Base-by-base conservation (phyloP, 2,329 filamentous ascomycete genomes). In the Curvularia sp. region DNA sequence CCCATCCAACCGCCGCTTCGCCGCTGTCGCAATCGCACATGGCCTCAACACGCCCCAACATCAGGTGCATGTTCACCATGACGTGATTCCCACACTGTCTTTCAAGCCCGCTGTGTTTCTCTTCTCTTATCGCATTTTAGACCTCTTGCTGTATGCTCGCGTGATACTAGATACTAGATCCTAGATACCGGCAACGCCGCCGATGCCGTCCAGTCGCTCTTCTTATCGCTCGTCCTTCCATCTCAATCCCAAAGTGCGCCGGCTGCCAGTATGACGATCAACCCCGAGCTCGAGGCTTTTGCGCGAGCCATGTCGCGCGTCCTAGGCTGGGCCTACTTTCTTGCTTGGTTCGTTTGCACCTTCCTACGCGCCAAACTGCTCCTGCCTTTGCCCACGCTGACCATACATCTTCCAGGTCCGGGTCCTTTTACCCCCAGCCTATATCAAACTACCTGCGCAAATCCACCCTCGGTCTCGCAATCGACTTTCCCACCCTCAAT, bases 351-450 rank as follows among this genome's bases (percentile, higher is more conserved):
- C 39, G 58, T 49, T 24, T 24, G 22, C 22, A 26, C 30, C 57
- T 43, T 12, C 24, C n/a, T 24, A 10, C 8, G 18, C 1, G 13
- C 22, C 22, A 9, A 3, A 4, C 15, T 35, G 35, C 26, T 30
- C 26, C 13, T 20, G 20, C 8, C 22, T 28, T 49, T 8, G 9
- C 15, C 33, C 22, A 30, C 8, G n/a, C 48, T 18, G 2, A 51
- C 18, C 57, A 58, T 31, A 61, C 39, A 22, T 28, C 26, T 3
- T 41, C 9, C 56, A 75, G 94, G 94, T 94, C 91, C 12, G 80
- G 89, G 15, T 96, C 92, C 15, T 98, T 97, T 80, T 98, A 98
- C 76, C 93, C 94, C 1, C 95, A 98, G 75, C 87, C 90, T 6
- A 79, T 96, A 60, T 85, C 92, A 62, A 98, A 97, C 82, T 89